Evolutionary conservation across 176 grass and related monocot species (phyloP).

Genomic region (Elymus sibiricus): DNA sequence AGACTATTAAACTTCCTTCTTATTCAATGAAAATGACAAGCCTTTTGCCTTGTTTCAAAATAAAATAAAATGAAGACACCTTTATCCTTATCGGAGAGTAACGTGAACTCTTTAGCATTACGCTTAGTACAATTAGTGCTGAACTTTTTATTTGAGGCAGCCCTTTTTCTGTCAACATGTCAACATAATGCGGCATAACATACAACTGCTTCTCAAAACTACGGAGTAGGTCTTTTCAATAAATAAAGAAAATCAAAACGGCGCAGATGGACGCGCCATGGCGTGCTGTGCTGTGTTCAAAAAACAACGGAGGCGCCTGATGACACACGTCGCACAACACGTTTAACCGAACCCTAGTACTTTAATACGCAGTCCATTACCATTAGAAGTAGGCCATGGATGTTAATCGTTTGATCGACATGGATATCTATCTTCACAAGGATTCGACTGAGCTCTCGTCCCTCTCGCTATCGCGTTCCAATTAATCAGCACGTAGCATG

Average conservation of each 20-base stretch:
- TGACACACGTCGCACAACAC: not conserved
- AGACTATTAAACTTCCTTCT: no score
- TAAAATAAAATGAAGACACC: no score
- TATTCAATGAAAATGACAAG: no score
- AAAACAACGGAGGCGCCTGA: not conserved
- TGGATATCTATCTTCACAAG: not conserved
- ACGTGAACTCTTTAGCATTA: no score
- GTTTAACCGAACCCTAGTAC: not conserved
- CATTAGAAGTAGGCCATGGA: not conserved
- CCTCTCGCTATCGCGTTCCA: not conserved
- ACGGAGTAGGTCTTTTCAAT: not conserved
- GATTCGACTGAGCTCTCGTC: slow-evolving; percentile 5
- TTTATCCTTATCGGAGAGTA: no score
- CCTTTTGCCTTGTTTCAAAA: no score
- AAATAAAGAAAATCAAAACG: not conserved
- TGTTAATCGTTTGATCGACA: not conserved
- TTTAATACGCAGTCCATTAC: not conserved
- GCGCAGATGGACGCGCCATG: not conserved
- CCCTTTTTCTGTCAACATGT: no score
- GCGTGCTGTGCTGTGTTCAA: not conserved
- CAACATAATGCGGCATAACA: no score
- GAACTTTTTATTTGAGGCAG: no score
- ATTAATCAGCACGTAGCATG: slow-evolving; percentile 21
- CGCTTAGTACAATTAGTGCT: no score
- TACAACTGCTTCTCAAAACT: no score